Evolutionary conservation across 2,329 filamentous ascomycete genomes (phyloP).

Genomic region (Fusarium neocosmosporiellum): DNA sequence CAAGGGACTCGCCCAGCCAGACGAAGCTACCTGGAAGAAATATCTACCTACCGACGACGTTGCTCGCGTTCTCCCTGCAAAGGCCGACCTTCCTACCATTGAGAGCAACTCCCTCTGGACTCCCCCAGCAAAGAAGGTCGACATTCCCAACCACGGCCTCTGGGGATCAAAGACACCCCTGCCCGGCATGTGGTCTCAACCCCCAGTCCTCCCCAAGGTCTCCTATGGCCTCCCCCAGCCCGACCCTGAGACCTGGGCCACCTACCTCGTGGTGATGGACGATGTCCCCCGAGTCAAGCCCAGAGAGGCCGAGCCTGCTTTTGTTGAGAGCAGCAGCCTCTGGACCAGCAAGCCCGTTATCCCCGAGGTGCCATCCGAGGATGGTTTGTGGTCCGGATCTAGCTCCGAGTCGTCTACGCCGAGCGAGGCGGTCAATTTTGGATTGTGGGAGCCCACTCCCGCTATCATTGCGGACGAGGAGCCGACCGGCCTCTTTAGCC

Average conservation of each 20-base stretch:
- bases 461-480: slow-evolving; percentile 27
- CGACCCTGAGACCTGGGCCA: slow-evolving; percentile 42
- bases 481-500: slow-evolving; percentile 40
- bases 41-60: slow-evolving; percentile 45
- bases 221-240: slow-evolving; percentile 47
- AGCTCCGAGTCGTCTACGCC: slow-evolving; percentile 24
- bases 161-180: slow-evolving; percentile 36
- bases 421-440: slow-evolving; percentile 30
- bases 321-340: slow-evolving; percentile 36
- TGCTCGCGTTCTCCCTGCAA: slow-evolving; percentile 45
- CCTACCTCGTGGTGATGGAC: slow-evolving; percentile 37
- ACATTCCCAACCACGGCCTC: slow-evolving; percentile 35
- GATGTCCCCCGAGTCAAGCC: slow-evolving; percentile 41
- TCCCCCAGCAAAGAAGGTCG: slow-evolving; percentile 30
- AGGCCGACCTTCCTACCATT: slow-evolving; percentile 45
- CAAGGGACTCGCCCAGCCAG: slow-evolving; percentile 52
- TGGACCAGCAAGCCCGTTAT: slow-evolving; percentile 35
- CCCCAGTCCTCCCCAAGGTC: slow-evolving; percentile 22
- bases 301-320: slow-evolving; percentile 33
- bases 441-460: slow-evolving; percentile 38
- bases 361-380: slow-evolving; percentile 23
- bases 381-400: slow-evolving; percentile 38
- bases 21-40: slow-evolving; percentile 49
- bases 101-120: slow-evolving; percentile 54
- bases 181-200: slow-evolving; percentile 40